phyloP scores from a whole-genome alignment of 1,284 basidiomycete genomes.

The Cutaneotrichosporon sp. region DNA sequence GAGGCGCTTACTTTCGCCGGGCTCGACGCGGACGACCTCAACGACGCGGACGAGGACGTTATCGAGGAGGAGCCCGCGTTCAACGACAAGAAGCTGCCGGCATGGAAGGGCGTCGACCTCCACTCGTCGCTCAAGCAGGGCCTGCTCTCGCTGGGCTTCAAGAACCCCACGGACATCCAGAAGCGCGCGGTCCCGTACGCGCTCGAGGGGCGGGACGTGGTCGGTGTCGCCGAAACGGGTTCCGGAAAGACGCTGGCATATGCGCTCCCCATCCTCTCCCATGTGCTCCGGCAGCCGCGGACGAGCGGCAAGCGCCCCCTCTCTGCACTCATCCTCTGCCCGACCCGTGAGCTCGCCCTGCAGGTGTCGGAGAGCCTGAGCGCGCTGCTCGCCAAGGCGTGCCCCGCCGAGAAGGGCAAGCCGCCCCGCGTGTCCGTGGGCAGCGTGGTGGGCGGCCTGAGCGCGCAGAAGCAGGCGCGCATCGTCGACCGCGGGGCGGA shows the following conservation, averaged over 20 bases:
- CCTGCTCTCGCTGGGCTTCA: conserved; percentile 68
- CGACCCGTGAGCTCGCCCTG: conserved; percentile 92
- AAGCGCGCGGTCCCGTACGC: conserved; percentile 68
- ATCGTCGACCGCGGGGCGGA: conserved; percentile 82
- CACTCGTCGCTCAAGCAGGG: conserved; percentile 69
- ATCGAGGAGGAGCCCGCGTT: conserved; percentile 34
- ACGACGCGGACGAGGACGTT: conserved; percentile 32
- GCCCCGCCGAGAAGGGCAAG: conserved; percentile 15
- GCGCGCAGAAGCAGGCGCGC: conserved; percentile 87
- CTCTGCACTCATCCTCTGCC: conserved; percentile 80
- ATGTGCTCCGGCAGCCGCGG: conserved; percentile 63
- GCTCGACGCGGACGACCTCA: conserved; percentile 37
- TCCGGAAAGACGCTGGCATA: conserved; percentile 98
- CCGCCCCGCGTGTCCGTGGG: conserved; percentile 77
- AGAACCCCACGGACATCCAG: conserved; percentile 84
- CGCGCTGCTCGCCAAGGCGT: conserved; percentile 36
- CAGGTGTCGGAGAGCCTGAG: conserved; percentile 88
- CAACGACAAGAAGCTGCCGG: conserved; percentile 62
- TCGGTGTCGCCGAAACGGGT: conserved; percentile 94
- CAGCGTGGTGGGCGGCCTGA: conserved; percentile 92
- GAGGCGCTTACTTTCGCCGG: conserved; percentile 28
- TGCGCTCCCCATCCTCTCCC: conserved; percentile 82
- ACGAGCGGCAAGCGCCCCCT: conserved; percentile 55
- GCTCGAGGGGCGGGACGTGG: conserved; percentile 67
- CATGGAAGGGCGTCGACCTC: conserved; percentile 67